phyloP scores from a whole-genome alignment of 768 basidiomycete species.

The Leccinum rimulosum region DNA sequence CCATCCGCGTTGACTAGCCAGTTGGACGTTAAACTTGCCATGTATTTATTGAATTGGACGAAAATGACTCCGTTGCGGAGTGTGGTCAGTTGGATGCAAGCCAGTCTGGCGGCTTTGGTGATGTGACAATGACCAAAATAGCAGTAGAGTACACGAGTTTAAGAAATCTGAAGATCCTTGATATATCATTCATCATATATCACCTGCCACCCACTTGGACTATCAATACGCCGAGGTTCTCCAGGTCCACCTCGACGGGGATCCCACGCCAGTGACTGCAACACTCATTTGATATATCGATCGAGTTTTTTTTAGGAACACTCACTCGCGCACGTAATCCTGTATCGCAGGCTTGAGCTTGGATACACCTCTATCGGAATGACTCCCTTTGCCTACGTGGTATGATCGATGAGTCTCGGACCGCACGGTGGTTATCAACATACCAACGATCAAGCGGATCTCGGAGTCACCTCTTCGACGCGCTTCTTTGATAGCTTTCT shows the following conservation, averaged over 20 bases:
- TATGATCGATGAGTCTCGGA: neutral
- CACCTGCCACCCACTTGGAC: conserved; percentile 41
- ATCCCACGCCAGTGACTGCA: conserved; percentile 70
- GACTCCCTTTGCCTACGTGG: conserved; percentile 76
- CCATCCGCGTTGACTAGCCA: conserved; percentile 70
- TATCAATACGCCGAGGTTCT: conserved; percentile 81
- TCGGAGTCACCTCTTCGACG: conserved; percentile 57
- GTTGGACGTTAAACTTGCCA: conserved; percentile 1
- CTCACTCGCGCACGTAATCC: conserved; percentile 72
- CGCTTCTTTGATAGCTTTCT: conserved; percentile 65
- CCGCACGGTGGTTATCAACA: conserved; percentile 24
- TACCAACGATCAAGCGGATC: conserved; percentile 83
- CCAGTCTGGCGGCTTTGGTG: neutral
- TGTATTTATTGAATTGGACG: conserved; percentile 14
- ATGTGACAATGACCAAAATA: neutral
- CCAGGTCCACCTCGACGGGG: conserved; percentile 69
- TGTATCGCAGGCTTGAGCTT: conserved; percentile 92
- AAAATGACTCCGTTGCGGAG: neutral
- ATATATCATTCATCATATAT: neutral
- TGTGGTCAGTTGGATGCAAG: neutral
- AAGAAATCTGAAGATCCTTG: neutral
- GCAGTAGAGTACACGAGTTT: neutral
- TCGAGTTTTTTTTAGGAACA: neutral
- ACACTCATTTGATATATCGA: neutral
- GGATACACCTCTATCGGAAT: conserved; percentile 71